Percentiles rank a stretch among this genome's conserved stretches.
Conservation (phyloP, 2,329 filamentous ascomycete genomes). For the Ceratocystis destructans region DNA sequence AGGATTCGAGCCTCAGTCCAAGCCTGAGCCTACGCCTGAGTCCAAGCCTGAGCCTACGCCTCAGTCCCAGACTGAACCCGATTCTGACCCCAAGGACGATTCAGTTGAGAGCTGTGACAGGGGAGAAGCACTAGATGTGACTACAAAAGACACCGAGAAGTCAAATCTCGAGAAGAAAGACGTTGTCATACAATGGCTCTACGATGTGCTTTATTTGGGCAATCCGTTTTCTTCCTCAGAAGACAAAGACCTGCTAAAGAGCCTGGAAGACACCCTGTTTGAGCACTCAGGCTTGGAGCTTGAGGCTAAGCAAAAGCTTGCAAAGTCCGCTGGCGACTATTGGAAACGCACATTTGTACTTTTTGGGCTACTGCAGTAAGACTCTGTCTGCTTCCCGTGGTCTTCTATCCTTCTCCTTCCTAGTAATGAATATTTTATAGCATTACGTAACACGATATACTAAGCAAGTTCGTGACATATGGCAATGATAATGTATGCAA, state of each 20-base stretch:
- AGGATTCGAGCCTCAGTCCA: too few species aligned
- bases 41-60: neutral
- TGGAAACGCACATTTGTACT: conserved; percentile 71
- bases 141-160: conserved; percentile 12
- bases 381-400: neutral
- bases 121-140: conserved; percentile 10
- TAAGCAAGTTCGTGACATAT: neutral
- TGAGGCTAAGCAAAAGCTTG: conserved; percentile 27
- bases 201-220: conserved; percentile 42
- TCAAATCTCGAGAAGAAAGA: conserved; percentile 26
- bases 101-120: neutral
- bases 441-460: neutral
- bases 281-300: conserved; percentile 36
- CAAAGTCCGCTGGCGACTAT: conserved; percentile 56
- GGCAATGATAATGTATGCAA: conserved; percentile 6
- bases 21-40: neutral
- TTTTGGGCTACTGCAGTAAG: conserved; percentile 58
- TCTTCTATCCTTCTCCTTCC: neutral
- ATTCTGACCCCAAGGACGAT: neutral
- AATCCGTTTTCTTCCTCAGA: conserved; percentile 30
- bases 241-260: conserved; percentile 27
- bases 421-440: neutral
- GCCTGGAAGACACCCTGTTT: conserved; percentile 35
- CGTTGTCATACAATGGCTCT: conserved; percentile 45
- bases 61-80: neutral